Evolutionary conservation across 1,284 basidiomycete species (phyloP).

Genomic region (Cutaneotrichosporon sp.): DNA sequence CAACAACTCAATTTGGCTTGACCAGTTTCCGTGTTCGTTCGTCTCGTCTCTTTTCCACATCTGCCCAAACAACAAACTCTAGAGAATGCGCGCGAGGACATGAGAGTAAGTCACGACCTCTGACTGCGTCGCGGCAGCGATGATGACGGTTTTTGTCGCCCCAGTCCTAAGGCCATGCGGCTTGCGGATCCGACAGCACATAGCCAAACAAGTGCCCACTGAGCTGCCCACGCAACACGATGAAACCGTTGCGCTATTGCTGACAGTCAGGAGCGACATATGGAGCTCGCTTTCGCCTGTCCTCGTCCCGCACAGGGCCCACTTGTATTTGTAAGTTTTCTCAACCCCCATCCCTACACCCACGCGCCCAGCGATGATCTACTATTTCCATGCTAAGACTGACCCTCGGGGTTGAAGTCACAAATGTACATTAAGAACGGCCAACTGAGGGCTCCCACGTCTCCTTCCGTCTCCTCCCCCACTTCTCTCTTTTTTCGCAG

Average conservation of each 20-base stretch:
- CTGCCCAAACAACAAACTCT: neutral
- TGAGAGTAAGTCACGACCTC: conserved; percentile 1
- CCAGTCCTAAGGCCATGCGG: conserved; percentile 41
- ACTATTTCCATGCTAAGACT: conserved; percentile 46
- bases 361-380: conserved; percentile 36
- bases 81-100: neutral
- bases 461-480: neutral
- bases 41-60: neutral
- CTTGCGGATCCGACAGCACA: conserved; percentile 38
- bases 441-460: conserved; percentile 39
- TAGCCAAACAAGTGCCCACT: conserved; percentile 42
- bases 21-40: neutral
- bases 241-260: neutral
- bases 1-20: neutral
- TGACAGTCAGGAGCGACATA: neutral
- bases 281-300: neutral
- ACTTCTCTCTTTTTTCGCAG: neutral
- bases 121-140: neutral
- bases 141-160: conserved; percentile 44
- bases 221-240: conserved; percentile 14
- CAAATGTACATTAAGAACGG: conserved; percentile 43
- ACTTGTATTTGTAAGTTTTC: conserved; percentile 11
- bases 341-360: neutral
- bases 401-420: conserved; percentile 37
- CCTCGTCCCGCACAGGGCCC: neutral